Conservation (phyloP, 768 basidiomycete genomes). For the Russula vinacea region DNA sequence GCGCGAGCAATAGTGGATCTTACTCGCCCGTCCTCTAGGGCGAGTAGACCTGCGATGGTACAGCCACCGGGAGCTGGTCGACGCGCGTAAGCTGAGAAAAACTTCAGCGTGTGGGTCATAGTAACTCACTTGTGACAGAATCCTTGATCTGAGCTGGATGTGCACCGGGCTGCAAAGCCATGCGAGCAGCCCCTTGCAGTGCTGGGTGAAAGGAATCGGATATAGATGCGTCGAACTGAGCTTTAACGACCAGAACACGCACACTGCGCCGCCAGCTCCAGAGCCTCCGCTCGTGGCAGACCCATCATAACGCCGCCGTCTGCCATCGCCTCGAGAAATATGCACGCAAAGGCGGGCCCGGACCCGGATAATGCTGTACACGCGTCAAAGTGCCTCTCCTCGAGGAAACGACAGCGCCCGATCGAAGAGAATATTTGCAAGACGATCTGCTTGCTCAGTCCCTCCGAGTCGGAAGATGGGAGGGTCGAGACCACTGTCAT, state of each 20-base stretch:
- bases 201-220: constrained; percentile 45
- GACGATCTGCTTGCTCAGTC: constrained; percentile 67
- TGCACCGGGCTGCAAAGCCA: constrained; percentile 83
- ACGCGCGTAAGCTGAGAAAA: constrained; percentile 9
- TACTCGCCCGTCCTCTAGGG: constrained; percentile 90
- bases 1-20: constrained; percentile 92
- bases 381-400: constrained; percentile 98
- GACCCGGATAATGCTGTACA: constrained; percentile 95
- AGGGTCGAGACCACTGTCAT: constrained; percentile 93
- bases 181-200: constrained; percentile 92
- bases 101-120: background rate
- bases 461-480: constrained; percentile 48
- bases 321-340: constrained; percentile 97
- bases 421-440: constrained; percentile 96
- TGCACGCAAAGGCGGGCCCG: constrained; percentile 94
- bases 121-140: constrained; percentile 83
- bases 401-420: constrained; percentile 91
- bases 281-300: constrained; percentile 84
- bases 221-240: background rate
- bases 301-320: constrained; percentile 99
- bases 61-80: constrained; percentile 89
- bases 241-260: constrained; percentile 32
- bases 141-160: constrained; percentile 98
- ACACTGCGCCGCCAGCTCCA: constrained; percentile 97
- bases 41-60: constrained; percentile 94